A percentile compares a stretch with the other conserved stretches of the same genome.
Conservation (phyloP, 179 eudicot species). For the Beta macrorhiza region DNA sequence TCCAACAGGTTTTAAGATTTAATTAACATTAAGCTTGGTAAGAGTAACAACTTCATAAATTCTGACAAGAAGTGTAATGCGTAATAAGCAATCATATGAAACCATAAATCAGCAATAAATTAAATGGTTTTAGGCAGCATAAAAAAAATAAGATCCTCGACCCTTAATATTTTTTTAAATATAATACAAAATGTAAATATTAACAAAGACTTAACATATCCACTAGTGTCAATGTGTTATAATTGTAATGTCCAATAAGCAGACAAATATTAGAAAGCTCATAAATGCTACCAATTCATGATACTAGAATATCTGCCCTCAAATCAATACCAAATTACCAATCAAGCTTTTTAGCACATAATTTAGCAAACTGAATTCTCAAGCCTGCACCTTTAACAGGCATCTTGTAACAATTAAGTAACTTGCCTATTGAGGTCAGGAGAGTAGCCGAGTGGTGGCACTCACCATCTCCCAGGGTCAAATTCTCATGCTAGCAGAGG, state of each 20-base stretch:
- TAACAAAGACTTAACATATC: neutral
- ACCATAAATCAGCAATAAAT: neutral
- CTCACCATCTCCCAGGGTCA: no score
- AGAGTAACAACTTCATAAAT: neutral
- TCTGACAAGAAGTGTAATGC: neutral
- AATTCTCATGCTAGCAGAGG: no score
- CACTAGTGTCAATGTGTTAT: neutral
- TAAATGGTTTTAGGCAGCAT: neutral
- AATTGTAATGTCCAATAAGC: neutral
- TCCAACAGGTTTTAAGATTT: neutral
- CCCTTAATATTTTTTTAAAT: neutral
- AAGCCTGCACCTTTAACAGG: constrained; percentile 10
- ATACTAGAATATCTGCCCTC: neutral
- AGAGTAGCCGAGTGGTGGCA: no score
- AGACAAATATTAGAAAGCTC: neutral
- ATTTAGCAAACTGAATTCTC: neutral
- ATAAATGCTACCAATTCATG: neutral
- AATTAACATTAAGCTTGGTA: constrained; percentile 12
- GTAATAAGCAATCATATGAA: neutral
- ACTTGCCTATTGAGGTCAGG: constrained; percentile 44
- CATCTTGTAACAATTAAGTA: constrained; percentile 16
- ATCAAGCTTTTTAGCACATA: constrained; percentile 2
- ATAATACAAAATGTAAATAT: neutral
- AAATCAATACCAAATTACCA: constrained; percentile 15
- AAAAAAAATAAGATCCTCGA: neutral